Evolutionary conservation across 805 yeast species (phyloP).

Genomic region (Myxozyma monticola): DNA sequence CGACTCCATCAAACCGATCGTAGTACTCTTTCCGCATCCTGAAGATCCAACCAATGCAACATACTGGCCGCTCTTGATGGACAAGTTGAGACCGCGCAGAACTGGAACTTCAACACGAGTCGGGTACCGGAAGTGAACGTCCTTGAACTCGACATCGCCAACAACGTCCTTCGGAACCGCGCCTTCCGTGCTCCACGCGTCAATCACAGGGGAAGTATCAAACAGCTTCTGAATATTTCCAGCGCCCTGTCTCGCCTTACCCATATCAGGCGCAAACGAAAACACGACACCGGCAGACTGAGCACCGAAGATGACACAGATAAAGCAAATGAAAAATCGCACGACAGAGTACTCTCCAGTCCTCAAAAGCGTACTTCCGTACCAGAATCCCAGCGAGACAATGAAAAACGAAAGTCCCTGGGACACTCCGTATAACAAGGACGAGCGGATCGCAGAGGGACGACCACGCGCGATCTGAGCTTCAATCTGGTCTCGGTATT

Average conservation of each 20-base stretch:
- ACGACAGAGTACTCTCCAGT: constrained; percentile 36
- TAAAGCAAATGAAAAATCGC: constrained; percentile 44
- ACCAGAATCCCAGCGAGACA: too few species aligned
- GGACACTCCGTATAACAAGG: constrained; percentile 19
- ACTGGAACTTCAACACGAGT: too few species aligned
- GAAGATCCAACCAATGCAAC: constrained; percentile 90
- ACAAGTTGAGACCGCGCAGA: too few species aligned
- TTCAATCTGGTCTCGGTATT: constrained; percentile 32
- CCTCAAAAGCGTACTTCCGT: too few species aligned
- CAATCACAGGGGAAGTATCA: constrained; percentile 41
- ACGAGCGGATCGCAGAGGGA: constrained; percentile 8
- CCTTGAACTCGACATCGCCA: constrained; percentile 57
- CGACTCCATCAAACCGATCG: constrained; percentile 56
- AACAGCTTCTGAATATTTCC: constrained; percentile 38
- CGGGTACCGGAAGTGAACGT: too few species aligned
- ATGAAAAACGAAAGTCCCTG: constrained; percentile 39
- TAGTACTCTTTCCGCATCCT: constrained; percentile 50
- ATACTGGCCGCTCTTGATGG: constrained; percentile 70
- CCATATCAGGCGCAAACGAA: too few species aligned
- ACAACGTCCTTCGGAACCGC: constrained; percentile 31
- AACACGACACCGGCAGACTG: constrained; percentile 45
- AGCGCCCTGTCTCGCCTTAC: too few species aligned
- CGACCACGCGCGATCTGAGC: constrained; percentile 7
- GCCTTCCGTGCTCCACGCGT: constrained; percentile 38
- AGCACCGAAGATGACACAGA: constrained; percentile 44